Evolutionary conservation across 2,329 filamentous ascomycete genomes (phyloP), one percentile per base, ranked within the genome.

Genomic region (Neophaeococcomyces mojaviensis): DNA sequence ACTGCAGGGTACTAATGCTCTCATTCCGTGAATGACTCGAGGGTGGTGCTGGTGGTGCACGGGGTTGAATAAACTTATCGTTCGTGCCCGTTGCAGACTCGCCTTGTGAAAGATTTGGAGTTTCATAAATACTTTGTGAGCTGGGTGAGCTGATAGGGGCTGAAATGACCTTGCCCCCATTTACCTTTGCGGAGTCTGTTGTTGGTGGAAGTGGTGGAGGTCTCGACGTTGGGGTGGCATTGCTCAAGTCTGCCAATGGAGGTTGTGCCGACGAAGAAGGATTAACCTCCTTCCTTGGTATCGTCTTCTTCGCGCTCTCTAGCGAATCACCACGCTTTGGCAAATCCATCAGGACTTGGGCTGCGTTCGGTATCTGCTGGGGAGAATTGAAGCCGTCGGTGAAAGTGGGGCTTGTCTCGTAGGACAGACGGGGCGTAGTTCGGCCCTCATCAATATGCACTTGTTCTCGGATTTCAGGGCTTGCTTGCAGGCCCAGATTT

Each of bases 221-320:
- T 3, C 30, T 24, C 18, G 49, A 19, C 15, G 47, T 37, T 12
- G 39, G 36, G 15, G 13, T 33, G 19, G 56, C 58, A 44, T 55
- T 59, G 44, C 55, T 61, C 34, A 62, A 59, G 41, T 68, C 65
- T 10, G 53, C 59, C 37, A 62, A 61, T 2, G 41, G 31, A n/a
- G 56, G 56, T 15, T 64, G 60, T 1, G 61, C 62, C 4, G 64
- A 55, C 47, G 62, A 44, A 48, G 61, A 58, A 15, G 50, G 20
- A 37, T 36, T 48, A 22, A 83, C 58, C 38, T 89, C 84, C 61
- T 87, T 89, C 55, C 83, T 74, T 9, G 78, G 57, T 49, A 84
- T 76, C 16, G 70, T 58, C 53, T 78, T 61, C 35, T 54, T 52
- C 10, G 64, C 59, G 59, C 66, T 71, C 22, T 51, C 47, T 31